Base-by-base conservation (phyloP, 192 early-diverging fungal species). In the Coemansia sp. region DNA sequence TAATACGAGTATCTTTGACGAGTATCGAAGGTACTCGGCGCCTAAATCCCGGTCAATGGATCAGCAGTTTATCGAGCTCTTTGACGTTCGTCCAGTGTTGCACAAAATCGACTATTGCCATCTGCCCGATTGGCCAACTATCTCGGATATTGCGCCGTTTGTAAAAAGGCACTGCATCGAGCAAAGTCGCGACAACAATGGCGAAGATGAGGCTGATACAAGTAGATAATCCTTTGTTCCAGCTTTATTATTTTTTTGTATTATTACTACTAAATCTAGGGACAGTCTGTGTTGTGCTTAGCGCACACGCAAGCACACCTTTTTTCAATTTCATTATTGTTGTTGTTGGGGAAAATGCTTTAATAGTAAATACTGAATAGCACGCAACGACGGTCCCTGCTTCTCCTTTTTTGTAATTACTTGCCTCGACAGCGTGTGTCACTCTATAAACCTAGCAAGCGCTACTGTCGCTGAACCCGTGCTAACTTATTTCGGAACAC, bases 1-100 rank as follows among this genome's bases (percentile, higher is more conserved):
- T 1, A 87, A 94, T 62, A 95, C 96, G 0, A 91, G 92, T n/a
- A 97, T 96, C 32, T 99, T 98, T 88, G 95, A 97, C 70, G 97
- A 99, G 73, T 99, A 99, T 74, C 86, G 95, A 40, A 76, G 93
- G 18, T 99, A 95, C 65, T 91, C 96, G 27, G 87, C 89, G 50
- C 91, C 93, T 7, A 94, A 94, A 65, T 89, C 90, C 0, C 73
- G 93, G 15, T 88, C 91, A 2, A 91, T 93, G 89, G 93, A 94
- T 59, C 91, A 93, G 67, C 93, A 93, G 64, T 94, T 92, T 65
- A 93, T 93, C 47, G 92, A 93, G 61, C 79, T 93, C 41, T 93
- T 90, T 73, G 90, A 93, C 58, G 69, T 87, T 10, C 71, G 84
- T 16, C 87, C 89, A 20, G 90, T 91, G 12, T 84, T 91, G 82